These are phyloP conservation scores for Digitaria exilis DNA, from an alignment of 202 grass and related monocot species.

Conservation along the genomic window DNA sequence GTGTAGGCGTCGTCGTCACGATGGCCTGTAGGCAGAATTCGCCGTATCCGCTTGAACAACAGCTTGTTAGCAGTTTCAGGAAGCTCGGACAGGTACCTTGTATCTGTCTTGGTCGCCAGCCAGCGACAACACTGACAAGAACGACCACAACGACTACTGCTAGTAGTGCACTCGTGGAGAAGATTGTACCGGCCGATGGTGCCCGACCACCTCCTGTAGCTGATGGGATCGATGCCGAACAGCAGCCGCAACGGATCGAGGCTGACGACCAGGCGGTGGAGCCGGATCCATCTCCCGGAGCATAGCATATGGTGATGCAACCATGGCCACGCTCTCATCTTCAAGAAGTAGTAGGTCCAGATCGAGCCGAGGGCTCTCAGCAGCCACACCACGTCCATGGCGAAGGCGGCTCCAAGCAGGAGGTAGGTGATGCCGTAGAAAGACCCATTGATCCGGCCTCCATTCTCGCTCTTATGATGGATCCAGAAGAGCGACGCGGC, in stretches of 20 bases:
- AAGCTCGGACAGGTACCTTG: neutral
- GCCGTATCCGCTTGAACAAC: neutral
- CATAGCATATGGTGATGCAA: neutral
- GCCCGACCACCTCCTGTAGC: neutral
- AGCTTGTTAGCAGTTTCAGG: neutral
- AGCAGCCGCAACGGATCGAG: too few relatives aligned
- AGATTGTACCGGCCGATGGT: conserved; percentile 47
- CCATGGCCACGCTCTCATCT: too few relatives aligned
- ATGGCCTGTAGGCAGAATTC: neutral
- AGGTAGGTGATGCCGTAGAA: neutral
- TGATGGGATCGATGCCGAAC: too few relatives aligned
- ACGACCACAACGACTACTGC: too few relatives aligned
- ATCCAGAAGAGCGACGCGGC: neutral
- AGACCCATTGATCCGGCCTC: neutral
- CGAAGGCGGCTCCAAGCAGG: conserved; percentile 28
- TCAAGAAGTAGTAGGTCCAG: conserved; percentile 15
- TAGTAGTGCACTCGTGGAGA: conserved; percentile 2
- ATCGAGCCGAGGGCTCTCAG: conserved; percentile 27
- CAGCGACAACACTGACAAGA: too few relatives aligned
- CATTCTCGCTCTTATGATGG: too few relatives aligned
- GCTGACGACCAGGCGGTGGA: too few relatives aligned
- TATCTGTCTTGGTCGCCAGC: neutral
- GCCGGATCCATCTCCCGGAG: neutral
- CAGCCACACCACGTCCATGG: conserved; percentile 27
- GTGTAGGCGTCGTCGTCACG: neutral